phyloP scores from a whole-genome alignment of 2,329 filamentous ascomycete species.

The Fusarium nelsonii region DNA sequence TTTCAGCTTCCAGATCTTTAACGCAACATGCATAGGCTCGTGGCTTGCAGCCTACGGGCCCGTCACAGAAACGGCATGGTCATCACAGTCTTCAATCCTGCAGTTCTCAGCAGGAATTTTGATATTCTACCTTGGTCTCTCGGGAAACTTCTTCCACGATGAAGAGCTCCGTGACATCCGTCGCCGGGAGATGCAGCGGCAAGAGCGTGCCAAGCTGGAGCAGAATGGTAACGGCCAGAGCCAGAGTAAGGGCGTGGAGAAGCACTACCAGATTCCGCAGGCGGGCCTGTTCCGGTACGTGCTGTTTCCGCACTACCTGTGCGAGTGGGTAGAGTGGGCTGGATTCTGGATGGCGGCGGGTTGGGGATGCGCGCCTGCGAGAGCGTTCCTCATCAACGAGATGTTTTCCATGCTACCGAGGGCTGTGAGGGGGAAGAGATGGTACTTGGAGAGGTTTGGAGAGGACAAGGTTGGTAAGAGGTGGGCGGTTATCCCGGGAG shows the following conservation, averaged over 20 bases:
- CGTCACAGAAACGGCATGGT: conserved; percentile 67
- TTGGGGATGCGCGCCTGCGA: conserved; percentile 76
- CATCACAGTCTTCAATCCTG: conserved; percentile 52
- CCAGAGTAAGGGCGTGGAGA: conserved; percentile 60
- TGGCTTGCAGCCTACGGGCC: conserved; percentile 88
- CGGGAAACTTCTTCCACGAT: conserved; percentile 89
- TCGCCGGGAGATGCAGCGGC: conserved; percentile 72
- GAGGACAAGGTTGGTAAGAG: conserved; percentile 80
- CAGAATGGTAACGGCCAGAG: conserved; percentile 34
- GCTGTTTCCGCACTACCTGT: conserved; percentile 93
- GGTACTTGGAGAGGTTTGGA: conserved; percentile 92
- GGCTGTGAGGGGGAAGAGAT: conserved; percentile 81
- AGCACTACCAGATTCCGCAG: conserved; percentile 88
- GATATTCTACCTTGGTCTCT: conserved; percentile 81
- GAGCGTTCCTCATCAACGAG: conserved; percentile 88
- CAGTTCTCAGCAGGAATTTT: conserved; percentile 74
- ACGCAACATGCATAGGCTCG: conserved; percentile 80
- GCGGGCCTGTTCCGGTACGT: conserved; percentile 85
- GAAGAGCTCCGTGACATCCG: conserved; percentile 90
- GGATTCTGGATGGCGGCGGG: conserved; percentile 86
- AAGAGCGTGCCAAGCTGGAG: conserved; percentile 57
- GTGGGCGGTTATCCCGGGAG: conserved; percentile 75
- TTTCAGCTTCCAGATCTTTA: conserved; percentile 80
- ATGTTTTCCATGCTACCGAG: conserved; percentile 90
- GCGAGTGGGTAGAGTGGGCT: conserved; percentile 96